Percentiles rank a stretch among this genome's conserved stretches.
Evolutionary conservation across 225 moss, liverwort and hornwort genomes (phyloP).

Genomic region (Marchantia polymorpha): DNA sequence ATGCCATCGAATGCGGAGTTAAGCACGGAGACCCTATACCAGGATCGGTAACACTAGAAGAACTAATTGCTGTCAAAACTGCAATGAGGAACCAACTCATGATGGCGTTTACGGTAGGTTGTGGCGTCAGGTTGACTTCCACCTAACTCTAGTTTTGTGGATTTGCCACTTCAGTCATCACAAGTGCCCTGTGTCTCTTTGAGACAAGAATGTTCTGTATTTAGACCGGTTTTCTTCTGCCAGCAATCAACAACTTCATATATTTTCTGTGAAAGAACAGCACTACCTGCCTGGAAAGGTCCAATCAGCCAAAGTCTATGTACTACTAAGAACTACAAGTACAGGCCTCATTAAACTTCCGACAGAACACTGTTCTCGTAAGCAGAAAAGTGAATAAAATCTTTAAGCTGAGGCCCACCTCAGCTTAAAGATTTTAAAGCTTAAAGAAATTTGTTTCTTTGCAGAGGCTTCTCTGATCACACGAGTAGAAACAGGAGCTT

Average conservation of each 20-base stretch:
- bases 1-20: slow-evolving; percentile 14
- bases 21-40: slow-evolving; percentile 23
- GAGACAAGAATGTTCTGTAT: not conserved
- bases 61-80: not conserved
- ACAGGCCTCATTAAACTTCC: too few relatives aligned
- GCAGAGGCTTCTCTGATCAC: too few relatives aligned
- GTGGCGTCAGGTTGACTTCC: not conserved
- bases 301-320: not conserved
- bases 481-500: too few relatives aligned
- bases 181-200: not conserved
- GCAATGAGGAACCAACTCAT: not conserved
- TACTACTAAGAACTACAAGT: too few relatives aligned
- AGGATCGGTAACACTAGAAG: not conserved
- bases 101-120: not conserved
- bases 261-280: not conserved
- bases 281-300: not conserved
- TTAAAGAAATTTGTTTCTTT: too few relatives aligned
- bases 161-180: not conserved
- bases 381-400: too few relatives aligned
- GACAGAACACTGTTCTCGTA: too few relatives aligned
- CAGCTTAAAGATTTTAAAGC: too few relatives aligned
- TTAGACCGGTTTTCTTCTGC: not conserved
- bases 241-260: not conserved
- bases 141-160: not conserved
- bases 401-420: too few relatives aligned